phyloP scores from a whole-genome alignment of 352 stramenopile genomes.

The Phytophthora sp. region DNA sequence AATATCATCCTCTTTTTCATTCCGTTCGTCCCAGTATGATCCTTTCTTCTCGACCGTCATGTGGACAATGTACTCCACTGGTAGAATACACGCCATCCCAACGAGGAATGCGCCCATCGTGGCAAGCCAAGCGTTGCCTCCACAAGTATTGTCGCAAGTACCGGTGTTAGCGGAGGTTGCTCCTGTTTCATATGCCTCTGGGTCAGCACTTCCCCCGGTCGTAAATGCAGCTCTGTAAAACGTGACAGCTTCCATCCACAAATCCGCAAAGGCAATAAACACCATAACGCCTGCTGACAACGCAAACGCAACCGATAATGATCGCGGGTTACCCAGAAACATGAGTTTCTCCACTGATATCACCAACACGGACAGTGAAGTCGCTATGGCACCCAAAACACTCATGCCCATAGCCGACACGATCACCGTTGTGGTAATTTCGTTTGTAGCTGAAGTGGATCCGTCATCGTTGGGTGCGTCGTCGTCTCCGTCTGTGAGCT shows the following conservation, averaged over 20 bases:
- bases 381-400: constrained; percentile 72
- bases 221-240: constrained; percentile 68
- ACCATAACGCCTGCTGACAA: constrained; percentile 79
- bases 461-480: constrained; percentile 54
- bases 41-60: constrained; percentile 33
- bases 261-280: constrained; percentile 76
- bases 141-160: constrained; percentile 66
- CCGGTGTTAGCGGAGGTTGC: constrained; percentile 33
- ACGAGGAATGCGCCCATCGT: constrained; percentile 59
- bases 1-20: constrained; percentile 20
- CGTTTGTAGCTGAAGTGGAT: constrained; percentile 23
- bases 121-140: constrained; percentile 65
- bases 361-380: constrained; percentile 66
- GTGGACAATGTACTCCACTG: constrained; percentile 56
- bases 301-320: constrained; percentile 72
- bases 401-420: constrained; percentile 76
- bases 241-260: constrained; percentile 62
- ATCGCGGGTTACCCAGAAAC: constrained; percentile 61
- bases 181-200: constrained; percentile 73
- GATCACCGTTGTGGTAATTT: constrained; percentile 61
- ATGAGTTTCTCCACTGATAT: constrained; percentile 71
- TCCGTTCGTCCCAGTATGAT: constrained; percentile 23
- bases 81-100: constrained; percentile 67
- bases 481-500: constrained; percentile 59
- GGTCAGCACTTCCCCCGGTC: constrained; percentile 54